Percentiles rank a stretch among this genome's conserved stretches.
These are phyloP conservation scores for Xylaria intraflava DNA, from an alignment of 495 filamentous ascomycete genomes.

Conservation along the genomic window DNA sequence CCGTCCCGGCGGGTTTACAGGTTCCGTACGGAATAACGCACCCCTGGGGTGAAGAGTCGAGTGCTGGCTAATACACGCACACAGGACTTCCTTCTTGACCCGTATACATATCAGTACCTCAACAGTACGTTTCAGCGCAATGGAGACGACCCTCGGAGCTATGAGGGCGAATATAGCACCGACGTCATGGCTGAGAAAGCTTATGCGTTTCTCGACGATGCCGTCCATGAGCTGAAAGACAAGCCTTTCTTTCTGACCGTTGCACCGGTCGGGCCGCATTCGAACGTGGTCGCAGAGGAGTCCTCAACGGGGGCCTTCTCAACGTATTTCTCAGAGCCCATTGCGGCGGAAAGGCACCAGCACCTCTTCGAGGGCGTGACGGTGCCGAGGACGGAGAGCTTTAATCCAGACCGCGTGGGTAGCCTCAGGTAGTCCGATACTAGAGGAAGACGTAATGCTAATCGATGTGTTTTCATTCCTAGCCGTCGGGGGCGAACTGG, in stretches of 20 bases:
- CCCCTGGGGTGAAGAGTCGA: background rate
- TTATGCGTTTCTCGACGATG: constrained; percentile 55
- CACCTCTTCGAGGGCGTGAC: constrained; percentile 40
- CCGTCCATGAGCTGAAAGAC: constrained; percentile 34
- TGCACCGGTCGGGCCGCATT: constrained; percentile 58
- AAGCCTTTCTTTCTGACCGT: constrained; percentile 57
- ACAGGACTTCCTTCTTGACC: constrained; percentile 59
- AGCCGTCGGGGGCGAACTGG: constrained; percentile 54
- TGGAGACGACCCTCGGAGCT: constrained; percentile 45
- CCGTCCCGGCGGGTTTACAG: constrained; percentile 46
- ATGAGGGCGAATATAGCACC: constrained; percentile 49
- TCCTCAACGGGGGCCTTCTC: background rate
- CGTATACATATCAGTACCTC: constrained; percentile 58
- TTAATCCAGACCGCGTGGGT: constrained; percentile 43
- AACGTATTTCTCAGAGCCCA: constrained; percentile 39
- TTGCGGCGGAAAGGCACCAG: constrained; percentile 36
- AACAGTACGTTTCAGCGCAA: constrained; percentile 60
- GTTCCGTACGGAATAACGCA: constrained; percentile 22
- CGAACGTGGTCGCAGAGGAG: constrained; percentile 40
- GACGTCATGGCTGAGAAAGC: constrained; percentile 59
- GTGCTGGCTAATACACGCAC: background rate
- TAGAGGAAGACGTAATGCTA: background rate
- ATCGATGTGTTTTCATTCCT: background rate
- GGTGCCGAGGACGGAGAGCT: constrained; percentile 43
- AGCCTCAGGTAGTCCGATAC: background rate